Evolutionary conservation across 768 basidiomycete genomes (phyloP).

Genomic region (Pleurotus platypus): DNA sequence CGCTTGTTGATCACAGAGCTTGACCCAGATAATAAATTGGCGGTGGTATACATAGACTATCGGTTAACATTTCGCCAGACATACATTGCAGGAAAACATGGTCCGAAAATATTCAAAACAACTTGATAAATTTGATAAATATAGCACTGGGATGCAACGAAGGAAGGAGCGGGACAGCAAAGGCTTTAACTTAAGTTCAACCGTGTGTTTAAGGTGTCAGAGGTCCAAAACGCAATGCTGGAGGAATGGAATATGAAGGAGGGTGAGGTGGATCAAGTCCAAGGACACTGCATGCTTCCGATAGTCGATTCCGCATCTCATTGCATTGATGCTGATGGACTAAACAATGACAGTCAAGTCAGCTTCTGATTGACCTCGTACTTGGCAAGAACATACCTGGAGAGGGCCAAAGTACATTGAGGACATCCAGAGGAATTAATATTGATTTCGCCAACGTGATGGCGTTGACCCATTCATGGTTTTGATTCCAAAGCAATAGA

Average conservation of each 20-base stretch:
- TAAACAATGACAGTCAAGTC: slow-evolving; percentile 16
- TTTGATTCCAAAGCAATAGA: slow-evolving; percentile 62
- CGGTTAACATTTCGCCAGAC: slow-evolving; percentile 2
- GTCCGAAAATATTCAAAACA: slow-evolving; percentile 1
- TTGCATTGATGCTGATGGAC: slow-evolving; percentile 46
- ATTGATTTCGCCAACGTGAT: slow-evolving; percentile 66
- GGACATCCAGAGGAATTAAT: slow-evolving; percentile 57
- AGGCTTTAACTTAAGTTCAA: background rate
- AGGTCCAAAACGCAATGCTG: slow-evolving; percentile 15
- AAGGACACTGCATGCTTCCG: slow-evolving; percentile 41
- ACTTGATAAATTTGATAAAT: background rate
- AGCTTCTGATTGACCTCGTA: background rate
- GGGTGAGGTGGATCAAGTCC: slow-evolving; percentile 39
- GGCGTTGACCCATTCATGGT: slow-evolving; percentile 52
- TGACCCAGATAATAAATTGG: background rate
- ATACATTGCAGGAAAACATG: slow-evolving; percentile 1
- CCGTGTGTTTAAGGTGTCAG: slow-evolving; percentile 2
- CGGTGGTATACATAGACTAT: slow-evolving; percentile 3
- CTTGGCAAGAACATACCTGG: slow-evolving; percentile 27
- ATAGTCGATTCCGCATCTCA: slow-evolving; percentile 44
- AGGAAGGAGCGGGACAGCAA: background rate
- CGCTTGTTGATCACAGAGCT: too few relatives aligned
- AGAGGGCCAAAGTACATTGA: slow-evolving; percentile 70
- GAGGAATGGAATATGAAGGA: slow-evolving; percentile 33
- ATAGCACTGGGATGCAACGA: background rate